Percentiles rank a stretch among this genome's conserved stretches.
These are phyloP conservation scores for Claviceps sp. DNA, from an alignment of 2,329 filamentous ascomycete species.

Conservation along the genomic window DNA sequence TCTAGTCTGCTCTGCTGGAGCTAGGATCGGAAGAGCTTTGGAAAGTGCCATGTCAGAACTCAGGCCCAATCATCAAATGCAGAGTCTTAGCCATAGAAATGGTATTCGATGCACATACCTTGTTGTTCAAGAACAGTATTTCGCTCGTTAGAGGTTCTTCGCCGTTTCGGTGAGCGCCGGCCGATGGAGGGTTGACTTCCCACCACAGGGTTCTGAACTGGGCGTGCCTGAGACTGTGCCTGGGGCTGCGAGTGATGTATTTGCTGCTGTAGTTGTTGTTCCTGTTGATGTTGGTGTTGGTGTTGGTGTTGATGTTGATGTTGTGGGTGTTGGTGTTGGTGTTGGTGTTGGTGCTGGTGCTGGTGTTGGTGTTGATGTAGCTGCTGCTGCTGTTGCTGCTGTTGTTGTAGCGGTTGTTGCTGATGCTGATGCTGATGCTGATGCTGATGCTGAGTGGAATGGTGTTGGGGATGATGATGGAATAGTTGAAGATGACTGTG, in stretches of 20 bases:
- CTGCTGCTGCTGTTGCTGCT: slow-evolving; percentile 13
- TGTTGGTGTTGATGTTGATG: slow-evolving; percentile 9
- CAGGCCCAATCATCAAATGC: background rate
- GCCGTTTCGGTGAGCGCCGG: slow-evolving; percentile 24
- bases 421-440: slow-evolving; percentile 13
- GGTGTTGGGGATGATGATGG: background rate
- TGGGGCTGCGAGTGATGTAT: slow-evolving; percentile 7
- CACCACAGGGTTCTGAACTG: slow-evolving; percentile 1
- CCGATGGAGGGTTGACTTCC: slow-evolving; percentile 8
- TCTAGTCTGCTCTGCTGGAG: slow-evolving; percentile 12
- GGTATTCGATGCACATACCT: slow-evolving; percentile 16
- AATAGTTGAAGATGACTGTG: background rate
- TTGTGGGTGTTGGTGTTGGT: slow-evolving; percentile 21
- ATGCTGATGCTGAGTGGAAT: slow-evolving; percentile 16
- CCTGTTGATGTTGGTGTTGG: background rate
- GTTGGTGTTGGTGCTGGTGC: background rate
- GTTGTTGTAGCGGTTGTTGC: slow-evolving; percentile 6
- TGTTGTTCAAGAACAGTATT: slow-evolving; percentile 20
- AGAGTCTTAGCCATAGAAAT: background rate
- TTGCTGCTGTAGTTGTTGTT: slow-evolving; percentile 5
- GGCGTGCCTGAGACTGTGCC: background rate
- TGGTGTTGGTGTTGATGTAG: slow-evolving; percentile 12
- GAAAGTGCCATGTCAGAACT: slow-evolving; percentile 1
- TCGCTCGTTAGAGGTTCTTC: slow-evolving; percentile 21
- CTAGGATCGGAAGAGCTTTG: slow-evolving; percentile 14